Conservation (phyloP, 2,329 filamentous ascomycete genomes). For the Fusarium tricinctum region DNA sequence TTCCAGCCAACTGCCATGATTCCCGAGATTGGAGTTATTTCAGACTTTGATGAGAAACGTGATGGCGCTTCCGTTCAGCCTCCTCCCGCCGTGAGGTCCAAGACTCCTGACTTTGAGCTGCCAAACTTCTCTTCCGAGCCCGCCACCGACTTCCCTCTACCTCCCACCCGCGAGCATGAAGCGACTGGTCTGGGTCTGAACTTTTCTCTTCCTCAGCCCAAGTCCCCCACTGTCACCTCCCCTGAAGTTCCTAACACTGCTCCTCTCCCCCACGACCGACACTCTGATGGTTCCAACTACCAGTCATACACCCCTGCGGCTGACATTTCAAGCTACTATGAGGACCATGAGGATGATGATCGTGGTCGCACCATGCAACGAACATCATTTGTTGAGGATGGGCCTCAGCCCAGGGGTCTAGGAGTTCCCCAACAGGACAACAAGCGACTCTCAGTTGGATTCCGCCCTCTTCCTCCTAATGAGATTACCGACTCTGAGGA, state of each 20-base stretch:
- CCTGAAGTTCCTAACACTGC: conserved; percentile 39
- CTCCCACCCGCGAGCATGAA: conserved; percentile 49
- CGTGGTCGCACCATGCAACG: conserved; percentile 57
- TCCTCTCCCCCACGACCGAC: conserved; percentile 40
- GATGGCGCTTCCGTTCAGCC: conserved; percentile 48
- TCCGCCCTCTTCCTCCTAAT: conserved; percentile 89
- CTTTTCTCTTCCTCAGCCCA: conserved; percentile 54
- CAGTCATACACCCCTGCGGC: conserved; percentile 48
- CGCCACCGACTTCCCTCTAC: conserved; percentile 45
- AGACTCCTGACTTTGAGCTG: conserved; percentile 49
- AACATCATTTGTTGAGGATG: conserved; percentile 45
- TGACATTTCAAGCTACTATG: conserved; percentile 54
- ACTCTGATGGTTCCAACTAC: conserved; percentile 42
- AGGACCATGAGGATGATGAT: conserved; percentile 51
- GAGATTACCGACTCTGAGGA: conserved; percentile 85
- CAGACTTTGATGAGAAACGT: conserved; percentile 51
- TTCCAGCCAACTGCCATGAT: conserved; percentile 54
- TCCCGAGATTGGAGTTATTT: conserved; percentile 57
- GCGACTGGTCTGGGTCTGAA: conserved; percentile 54
- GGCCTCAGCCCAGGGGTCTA: conserved; percentile 56
- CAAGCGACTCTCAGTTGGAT: conserved; percentile 75
- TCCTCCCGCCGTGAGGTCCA: conserved; percentile 51
- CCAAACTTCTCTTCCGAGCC: conserved; percentile 36
- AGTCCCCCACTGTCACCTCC: conserved; percentile 43
- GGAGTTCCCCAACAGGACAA: conserved; percentile 68